Conservation (phyloP, 2,329 filamentous ascomycete species). For the Fusarium caatingaense region DNA sequence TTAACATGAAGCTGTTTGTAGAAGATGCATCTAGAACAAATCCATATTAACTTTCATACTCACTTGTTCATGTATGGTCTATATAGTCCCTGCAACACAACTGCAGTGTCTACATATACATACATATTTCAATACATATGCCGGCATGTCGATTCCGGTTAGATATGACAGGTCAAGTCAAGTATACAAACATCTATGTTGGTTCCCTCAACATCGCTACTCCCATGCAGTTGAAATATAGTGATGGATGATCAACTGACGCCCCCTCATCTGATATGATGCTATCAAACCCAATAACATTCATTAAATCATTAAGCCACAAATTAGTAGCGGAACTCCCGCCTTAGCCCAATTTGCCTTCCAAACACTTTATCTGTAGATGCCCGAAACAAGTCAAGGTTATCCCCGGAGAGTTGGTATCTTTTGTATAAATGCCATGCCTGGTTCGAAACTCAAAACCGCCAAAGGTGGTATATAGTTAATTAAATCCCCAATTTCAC, state of each 20-base stretch:
- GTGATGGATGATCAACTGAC: conserved; percentile 1
- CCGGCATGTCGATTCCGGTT: background rate
- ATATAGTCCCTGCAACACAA: background rate
- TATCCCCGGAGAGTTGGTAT: conserved; percentile 3
- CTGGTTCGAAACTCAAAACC: conserved; percentile 4
- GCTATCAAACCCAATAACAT: conserved; percentile 5
- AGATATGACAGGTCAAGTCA: background rate
- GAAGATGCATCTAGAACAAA: background rate
- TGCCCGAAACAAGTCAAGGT: conserved; percentile 9
- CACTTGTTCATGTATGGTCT: background rate
- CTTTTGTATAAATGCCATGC: background rate
- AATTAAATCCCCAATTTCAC: background rate
- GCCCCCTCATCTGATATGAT: conserved; percentile 19
- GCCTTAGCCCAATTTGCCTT: background rate
- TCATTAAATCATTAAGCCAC: conserved; percentile 25
- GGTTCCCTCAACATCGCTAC: background rate
- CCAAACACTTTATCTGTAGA: background rate
- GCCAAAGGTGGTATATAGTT: background rate
- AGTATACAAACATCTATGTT: background rate
- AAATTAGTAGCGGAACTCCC: background rate
- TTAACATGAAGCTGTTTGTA: background rate
- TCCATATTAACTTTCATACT: background rate
- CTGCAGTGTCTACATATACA: background rate
- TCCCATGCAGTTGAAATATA: background rate
- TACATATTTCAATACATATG: background rate